Evolutionary conservation across 2,329 filamentous ascomycete genomes (phyloP), one percentile per base, ranked within the genome.

Genomic region (Colletotrichum siamense): DNA sequence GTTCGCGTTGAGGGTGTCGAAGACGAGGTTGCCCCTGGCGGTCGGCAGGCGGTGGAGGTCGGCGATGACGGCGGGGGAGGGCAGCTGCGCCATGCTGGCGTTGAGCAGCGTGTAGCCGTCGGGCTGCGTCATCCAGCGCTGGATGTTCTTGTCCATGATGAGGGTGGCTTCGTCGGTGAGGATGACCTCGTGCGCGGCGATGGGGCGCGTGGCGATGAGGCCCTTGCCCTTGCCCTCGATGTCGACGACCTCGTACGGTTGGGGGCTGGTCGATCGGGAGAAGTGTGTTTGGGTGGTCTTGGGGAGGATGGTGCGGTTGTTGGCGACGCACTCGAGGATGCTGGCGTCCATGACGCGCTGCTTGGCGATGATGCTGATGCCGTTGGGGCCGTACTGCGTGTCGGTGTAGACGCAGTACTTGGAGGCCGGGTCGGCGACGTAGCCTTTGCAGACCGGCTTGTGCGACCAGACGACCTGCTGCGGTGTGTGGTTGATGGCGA

Each of bases 1-100:
- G 62, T 86, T 86, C 3, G 83, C 85, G 61, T 83, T 78, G 74
- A 86, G 73, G 9, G 85, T 73, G 57, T 85, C 83, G 78, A 86
- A 84, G 44, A 84, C 79, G 32, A 79, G 79, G 77, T 83, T 76
- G 49, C 77, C 74, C 2, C 75, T 67, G n/a, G 28, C 77, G 78
- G 34, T 12, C 39, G 39, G 39, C 18, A 49, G 79, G 79, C 57
- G 26, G 59, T 62, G 28, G 0, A 86, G 79, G 22, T 72, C 73
- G 36, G 80, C 78, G 52, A 85, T 79, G 36, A 65, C 78, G 16
- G 79, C 79, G 1, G 81, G 81, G 15, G 82, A 79, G 3, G 76
- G 74, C 24, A 85, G 78, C 78, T 81, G 80, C 65, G 80, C 79
- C 3, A 79, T 80, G n/a, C 81, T 84, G 13, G 69, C 57, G 13